Conservation (phyloP, 768 basidiomycete species). For the Lactarius evosmus region DNA sequence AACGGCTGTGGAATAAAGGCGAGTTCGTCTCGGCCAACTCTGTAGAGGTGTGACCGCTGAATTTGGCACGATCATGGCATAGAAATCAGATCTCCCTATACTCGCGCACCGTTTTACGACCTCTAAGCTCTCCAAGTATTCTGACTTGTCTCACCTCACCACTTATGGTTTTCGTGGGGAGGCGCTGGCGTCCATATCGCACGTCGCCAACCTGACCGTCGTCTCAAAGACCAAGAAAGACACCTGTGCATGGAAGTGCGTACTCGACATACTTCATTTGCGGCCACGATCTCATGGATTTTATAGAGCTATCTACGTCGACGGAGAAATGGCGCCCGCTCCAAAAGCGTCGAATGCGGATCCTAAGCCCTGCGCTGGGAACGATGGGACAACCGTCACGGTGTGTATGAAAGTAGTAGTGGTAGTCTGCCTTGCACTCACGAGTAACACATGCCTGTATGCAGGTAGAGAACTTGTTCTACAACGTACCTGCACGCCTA, state of each 20-base stretch:
- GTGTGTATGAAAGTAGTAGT: conserved; percentile 41
- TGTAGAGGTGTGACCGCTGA: background rate
- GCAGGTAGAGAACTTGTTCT: conserved; percentile 94
- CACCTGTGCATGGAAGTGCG: conserved; percentile 91
- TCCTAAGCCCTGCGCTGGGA: conserved; percentile 89
- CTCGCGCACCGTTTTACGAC: conserved; percentile 95
- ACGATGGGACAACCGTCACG: conserved; percentile 87
- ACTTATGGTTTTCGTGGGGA: conserved; percentile 98
- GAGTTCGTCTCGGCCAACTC: conserved; percentile 33
- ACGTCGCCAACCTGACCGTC: conserved; percentile 85
- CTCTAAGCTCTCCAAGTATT: conserved; percentile 83
- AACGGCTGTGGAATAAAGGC: conserved; percentile 95
- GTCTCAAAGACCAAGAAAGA: conserved; percentile 86
- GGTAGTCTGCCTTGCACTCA: background rate
- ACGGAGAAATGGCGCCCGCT: conserved; percentile 67
- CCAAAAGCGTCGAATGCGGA: conserved; percentile 71
- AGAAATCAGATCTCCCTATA: conserved; percentile 88
- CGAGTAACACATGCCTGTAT: background rate
- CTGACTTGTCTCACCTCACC: conserved; percentile 75
- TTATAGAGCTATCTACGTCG: conserved; percentile 48
- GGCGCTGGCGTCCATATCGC: conserved; percentile 92
- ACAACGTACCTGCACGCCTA: conserved; percentile 85
- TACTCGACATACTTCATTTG: conserved; percentile 12
- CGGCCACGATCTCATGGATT: background rate
- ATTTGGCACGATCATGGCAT: background rate